A percentile compares a stretch with the other conserved stretches of the same genome.
Evolutionary conservation across 2,329 filamentous ascomycete species (phyloP).

Genomic region (Helminthosporium solani): DNA sequence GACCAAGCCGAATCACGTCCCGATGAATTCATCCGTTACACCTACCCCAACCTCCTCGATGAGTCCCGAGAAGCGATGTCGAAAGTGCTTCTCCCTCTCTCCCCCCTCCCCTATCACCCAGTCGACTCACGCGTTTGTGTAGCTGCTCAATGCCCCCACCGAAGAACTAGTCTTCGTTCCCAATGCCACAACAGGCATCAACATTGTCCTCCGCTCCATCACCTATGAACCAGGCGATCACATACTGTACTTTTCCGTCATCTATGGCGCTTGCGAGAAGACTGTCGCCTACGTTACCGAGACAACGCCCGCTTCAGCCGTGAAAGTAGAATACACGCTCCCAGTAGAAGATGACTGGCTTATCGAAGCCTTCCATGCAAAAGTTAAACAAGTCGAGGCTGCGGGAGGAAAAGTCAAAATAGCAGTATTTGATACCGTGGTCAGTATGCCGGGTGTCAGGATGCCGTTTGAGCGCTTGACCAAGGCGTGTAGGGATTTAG

Average conservation of each 20-base stretch:
- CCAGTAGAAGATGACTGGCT: conserved; percentile 71
- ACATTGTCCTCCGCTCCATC: conserved; percentile 77
- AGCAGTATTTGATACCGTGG: conserved; percentile 78
- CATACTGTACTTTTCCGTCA: conserved; percentile 74
- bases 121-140: neutral
- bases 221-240: conserved; percentile 69
- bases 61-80: conserved; percentile 61
- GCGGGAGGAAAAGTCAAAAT: conserved; percentile 65
- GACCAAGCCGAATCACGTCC: conserved; percentile 66
- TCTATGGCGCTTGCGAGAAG: conserved; percentile 78
- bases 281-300: conserved; percentile 73
- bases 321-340: conserved; percentile 63
- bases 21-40: conserved; percentile 74
- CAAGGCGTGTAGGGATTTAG: conserved; percentile 63
- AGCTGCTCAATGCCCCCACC: conserved; percentile 63
- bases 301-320: conserved; percentile 52
- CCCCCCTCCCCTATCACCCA: neutral
- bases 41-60: conserved; percentile 63
- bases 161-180: conserved; percentile 72
- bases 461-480: conserved; percentile 75
- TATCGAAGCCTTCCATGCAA: conserved; percentile 59
- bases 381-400: conserved; percentile 55
- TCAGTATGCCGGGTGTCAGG: conserved; percentile 73
- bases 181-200: conserved; percentile 78
- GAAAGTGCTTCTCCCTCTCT: conserved; percentile 10